Base-by-base conservation (phyloP, 202 grass and related monocot genomes). In the Carex arenaria region DNA sequence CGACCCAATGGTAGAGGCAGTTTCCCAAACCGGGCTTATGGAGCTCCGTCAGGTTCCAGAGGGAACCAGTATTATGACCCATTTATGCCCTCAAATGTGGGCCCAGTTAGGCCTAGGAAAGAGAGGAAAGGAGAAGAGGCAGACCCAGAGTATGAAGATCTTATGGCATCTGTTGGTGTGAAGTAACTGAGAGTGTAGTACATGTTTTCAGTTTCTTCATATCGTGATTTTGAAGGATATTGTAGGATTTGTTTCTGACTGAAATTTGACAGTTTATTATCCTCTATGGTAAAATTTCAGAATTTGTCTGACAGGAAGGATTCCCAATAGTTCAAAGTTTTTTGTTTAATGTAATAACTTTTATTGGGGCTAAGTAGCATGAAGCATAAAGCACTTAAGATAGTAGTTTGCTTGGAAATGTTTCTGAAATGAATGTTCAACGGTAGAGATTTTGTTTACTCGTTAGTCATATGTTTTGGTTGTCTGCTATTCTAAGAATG, bases 141-240 rank as follows among this genome's bases (percentile, higher is more conserved):
- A 3, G 94, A 97, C 72, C 76, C 88, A 34, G 88, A 92, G 57
- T 91, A 91, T 13, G 92, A 94, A 76, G 90, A 97, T 89, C 63
- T 92, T 67, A 90, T 91, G 89, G 82, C 91, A 82, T 93, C 91
- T 9, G 89, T 92, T 88, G 89, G 91, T 5, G 42, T 92, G 69
- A 93, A 93, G 79, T 86, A 84, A 89, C 43, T 78, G 7, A 45
- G 17, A 84, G 52, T 38, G 28, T 67, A 67, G 28, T 53, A 55
- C 4, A 57, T 36, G 73, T 68, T 80, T 52, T 81, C 22, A 51
- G 38, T 81, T 26, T 26, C 34, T 80, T 68, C 47, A 51, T 54
- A n/a, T 66, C 19, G 51, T 6, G 63, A 67, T 68, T 77, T 82
- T 82, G 80, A 68, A 56, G 42, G 14, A 10, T 49, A 19, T 32